A percentile compares a stretch with the other conserved stretches of the same genome.
phyloP scores from a whole-genome alignment of 352 stramenopile species.

The Pythium grandisporangium region DNA sequence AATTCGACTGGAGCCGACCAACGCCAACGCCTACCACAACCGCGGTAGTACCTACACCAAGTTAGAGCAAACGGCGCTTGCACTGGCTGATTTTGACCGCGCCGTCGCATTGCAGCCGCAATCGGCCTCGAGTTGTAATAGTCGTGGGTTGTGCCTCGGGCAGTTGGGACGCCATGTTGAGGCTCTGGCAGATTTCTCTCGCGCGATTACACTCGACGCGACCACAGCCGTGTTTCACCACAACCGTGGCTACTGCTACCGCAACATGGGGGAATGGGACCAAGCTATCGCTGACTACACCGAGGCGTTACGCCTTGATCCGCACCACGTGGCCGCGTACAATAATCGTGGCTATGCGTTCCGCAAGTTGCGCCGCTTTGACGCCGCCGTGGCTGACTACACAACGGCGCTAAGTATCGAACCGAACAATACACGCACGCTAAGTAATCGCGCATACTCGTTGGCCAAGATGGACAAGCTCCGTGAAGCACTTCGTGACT shows the following conservation, averaged over 20 bases:
- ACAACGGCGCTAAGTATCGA: constrained; percentile 57
- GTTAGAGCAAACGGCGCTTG: constrained; percentile 42
- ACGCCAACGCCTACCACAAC: constrained; percentile 82
- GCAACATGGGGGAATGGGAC: constrained; percentile 69
- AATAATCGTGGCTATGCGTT: constrained; percentile 83
- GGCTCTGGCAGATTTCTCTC: constrained; percentile 67
- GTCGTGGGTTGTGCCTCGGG: constrained; percentile 64
- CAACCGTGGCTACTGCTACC: constrained; percentile 82
- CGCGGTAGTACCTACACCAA: constrained; percentile 75
- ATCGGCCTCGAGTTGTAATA: constrained; percentile 74
- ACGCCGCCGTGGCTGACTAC: constrained; percentile 72
- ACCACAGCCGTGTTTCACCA: constrained; percentile 73
- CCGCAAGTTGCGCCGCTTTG: constrained; percentile 60
- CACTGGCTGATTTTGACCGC: constrained; percentile 62
- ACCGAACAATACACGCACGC: constrained; percentile 63
- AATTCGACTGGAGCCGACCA: constrained; percentile 49
- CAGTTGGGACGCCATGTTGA: constrained; percentile 51
- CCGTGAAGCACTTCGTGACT: constrained; percentile 60
- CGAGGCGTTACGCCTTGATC: constrained; percentile 47
- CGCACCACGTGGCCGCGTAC: constrained; percentile 63
- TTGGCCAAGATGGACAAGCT: constrained; percentile 73
- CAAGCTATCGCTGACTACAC: constrained; percentile 63
- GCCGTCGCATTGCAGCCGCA: constrained; percentile 49
- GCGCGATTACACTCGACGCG: constrained; percentile 53
- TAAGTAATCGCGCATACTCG: constrained; percentile 83